These are phyloP conservation scores for Aspergillus nidulans DNA, from an alignment of 495 filamentous ascomycete genomes.

Conservation along the genomic window DNA sequence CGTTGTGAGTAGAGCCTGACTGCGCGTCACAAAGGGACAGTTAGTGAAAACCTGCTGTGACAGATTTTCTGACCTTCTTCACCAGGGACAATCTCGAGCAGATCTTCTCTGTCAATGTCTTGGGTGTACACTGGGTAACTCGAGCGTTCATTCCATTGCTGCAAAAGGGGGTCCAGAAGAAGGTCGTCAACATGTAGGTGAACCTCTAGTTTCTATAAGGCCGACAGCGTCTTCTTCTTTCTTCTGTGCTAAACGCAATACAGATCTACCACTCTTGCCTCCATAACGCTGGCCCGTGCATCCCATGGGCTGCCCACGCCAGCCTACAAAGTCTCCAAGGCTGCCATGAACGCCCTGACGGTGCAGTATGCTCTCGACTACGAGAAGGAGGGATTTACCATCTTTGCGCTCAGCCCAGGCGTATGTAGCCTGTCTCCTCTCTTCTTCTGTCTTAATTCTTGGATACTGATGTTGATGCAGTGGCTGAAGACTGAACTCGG, in stretches of 20 bases:
- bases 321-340: conserved; percentile 51
- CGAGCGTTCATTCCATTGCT: conserved; percentile 43
- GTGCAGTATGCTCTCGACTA: conserved; percentile 42
- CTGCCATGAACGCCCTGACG: conserved; percentile 47
- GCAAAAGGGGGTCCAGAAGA: conserved; percentile 39
- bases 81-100: conserved; percentile 32
- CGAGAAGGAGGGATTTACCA: conserved; percentile 38
- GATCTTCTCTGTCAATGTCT: conserved; percentile 43
- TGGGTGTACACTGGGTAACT: conserved; percentile 38
- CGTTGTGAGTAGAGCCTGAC: conserved; percentile 25
- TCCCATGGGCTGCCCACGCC: conserved; percentile 24
- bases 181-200: conserved; percentile 45
- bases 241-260: no score
- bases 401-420: conserved; percentile 43
- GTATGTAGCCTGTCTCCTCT: conserved; percentile 26
- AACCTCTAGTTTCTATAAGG: no score
- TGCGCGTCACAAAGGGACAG: no score
- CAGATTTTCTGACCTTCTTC: background rate
- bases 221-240: no score
- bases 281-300: conserved; percentile 25
- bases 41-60: no score
- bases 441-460: background rate
- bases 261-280: conserved; percentile 5
- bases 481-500: conserved; percentile 36
- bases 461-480: conserved; percentile 5